phyloP scores from a whole-genome alignment of 176 grass and related monocot species.

The Carex cristatella region DNA sequence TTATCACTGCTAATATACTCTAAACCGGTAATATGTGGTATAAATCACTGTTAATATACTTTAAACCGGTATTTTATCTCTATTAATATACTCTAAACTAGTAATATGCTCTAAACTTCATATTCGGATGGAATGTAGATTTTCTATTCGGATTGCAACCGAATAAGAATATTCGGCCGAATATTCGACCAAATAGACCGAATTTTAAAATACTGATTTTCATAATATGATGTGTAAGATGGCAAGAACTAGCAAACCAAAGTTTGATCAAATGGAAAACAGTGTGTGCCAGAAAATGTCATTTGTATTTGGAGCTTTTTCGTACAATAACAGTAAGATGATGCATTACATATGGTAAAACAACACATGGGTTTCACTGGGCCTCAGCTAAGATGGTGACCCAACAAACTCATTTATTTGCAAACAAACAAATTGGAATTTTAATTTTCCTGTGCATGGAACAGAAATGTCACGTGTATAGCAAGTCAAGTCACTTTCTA shows the following conservation, averaged over 20 bases:
- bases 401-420: slow-evolving; percentile 11
- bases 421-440: neutral
- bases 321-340: neutral
- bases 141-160: no score
- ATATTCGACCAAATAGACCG: no score
- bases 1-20: no score
- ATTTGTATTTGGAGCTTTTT: neutral
- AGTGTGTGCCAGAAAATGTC: neutral
- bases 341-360: neutral
- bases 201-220: no score
- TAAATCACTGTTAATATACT: no score
- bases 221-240: no score
- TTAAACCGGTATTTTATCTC: no score
- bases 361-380: neutral
- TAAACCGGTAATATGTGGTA: no score
- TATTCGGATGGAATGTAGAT: no score
- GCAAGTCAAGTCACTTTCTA: neutral
- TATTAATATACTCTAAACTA: no score
- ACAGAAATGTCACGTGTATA: neutral
- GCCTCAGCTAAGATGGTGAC: neutral
- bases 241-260: neutral
- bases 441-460: neutral
- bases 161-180: no score
- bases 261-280: neutral
- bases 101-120: no score